Evolutionary conservation across 495 filamentous ascomycete species (phyloP).

Genomic region (Penicillium tannophilum): DNA sequence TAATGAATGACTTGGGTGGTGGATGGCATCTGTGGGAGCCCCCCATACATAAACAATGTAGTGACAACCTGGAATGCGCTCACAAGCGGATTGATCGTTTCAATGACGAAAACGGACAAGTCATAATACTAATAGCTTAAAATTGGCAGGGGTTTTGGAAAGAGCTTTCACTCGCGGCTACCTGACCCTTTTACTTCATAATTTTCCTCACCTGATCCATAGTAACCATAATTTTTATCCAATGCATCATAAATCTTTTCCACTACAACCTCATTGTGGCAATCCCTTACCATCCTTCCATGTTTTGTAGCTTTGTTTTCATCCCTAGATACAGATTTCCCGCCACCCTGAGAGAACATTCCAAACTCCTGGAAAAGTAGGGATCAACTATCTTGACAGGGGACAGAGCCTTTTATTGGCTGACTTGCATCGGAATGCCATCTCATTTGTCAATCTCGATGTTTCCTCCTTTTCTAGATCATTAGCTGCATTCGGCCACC

Average conservation of each 20-base stretch:
- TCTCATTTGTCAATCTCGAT: constrained; percentile 8
- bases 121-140: constrained; percentile 2
- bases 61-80: constrained; percentile 35
- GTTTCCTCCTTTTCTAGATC: background rate
- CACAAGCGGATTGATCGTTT: constrained; percentile 28
- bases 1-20: constrained; percentile 21
- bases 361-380: constrained; percentile 6
- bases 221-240: no score
- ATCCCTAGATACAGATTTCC: constrained; percentile 27
- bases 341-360: constrained; percentile 20
- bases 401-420: constrained; percentile 14
- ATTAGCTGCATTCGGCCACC: background rate
- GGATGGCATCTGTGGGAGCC: constrained; percentile 24
- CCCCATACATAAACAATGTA: constrained; percentile 33
- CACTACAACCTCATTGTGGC: background rate
- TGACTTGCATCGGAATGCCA: constrained; percentile 1
- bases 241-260: background rate
- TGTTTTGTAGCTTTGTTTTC: constrained; percentile 14
- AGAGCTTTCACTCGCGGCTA: background rate
- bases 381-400: constrained; percentile 12
- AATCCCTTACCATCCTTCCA: background rate
- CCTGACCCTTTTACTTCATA: background rate
- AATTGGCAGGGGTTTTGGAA: background rate
- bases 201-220: background rate
- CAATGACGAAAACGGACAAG: constrained; percentile 7